These are phyloP conservation scores for Cairneyella variabilis DNA, from an alignment of 495 filamentous ascomycete species.

Conservation along the genomic window DNA sequence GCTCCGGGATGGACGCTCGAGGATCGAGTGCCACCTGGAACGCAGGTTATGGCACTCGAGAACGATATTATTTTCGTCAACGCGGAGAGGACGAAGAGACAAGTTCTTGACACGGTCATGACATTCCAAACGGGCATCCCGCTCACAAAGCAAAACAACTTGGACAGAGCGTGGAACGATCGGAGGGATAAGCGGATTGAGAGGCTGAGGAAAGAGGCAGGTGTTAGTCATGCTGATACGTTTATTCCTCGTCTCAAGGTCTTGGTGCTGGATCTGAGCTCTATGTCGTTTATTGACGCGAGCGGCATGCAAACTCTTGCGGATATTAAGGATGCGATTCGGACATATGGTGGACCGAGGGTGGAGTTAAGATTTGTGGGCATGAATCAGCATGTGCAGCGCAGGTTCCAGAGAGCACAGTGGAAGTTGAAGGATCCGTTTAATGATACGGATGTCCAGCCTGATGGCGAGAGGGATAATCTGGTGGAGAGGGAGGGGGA, in stretches of 20 bases:
- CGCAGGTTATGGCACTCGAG: constrained; percentile 9
- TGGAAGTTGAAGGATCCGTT: constrained; percentile 29
- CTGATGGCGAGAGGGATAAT: background rate
- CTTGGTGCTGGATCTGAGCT: constrained; percentile 11
- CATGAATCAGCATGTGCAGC: constrained; percentile 22
- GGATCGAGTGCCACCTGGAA: constrained; percentile 6
- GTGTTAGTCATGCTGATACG: background rate
- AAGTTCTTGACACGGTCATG: constrained; percentile 6
- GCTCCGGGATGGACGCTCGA: constrained; percentile 3
- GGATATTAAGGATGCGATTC: background rate
- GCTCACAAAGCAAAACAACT: background rate
- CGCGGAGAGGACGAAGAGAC: constrained; percentile 5
- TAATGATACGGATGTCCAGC: constrained; percentile 7
- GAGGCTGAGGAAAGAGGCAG: background rate
- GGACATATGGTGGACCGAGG: constrained; percentile 4
- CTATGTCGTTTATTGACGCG: constrained; percentile 14
- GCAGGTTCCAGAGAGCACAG: constrained; percentile 28
- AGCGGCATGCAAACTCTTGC: constrained; percentile 8
- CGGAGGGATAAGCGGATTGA: constrained; percentile 5
- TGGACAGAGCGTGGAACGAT: constrained; percentile 8
- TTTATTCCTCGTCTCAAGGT: constrained; percentile 7
- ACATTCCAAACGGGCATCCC: constrained; percentile 3
- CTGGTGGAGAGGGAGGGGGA: background rate
- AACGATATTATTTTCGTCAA: constrained; percentile 12
- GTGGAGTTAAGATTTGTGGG: constrained; percentile 30